phyloP scores from a whole-genome alignment of 768 basidiomycete species.

The Auriculariales sp. region DNA sequence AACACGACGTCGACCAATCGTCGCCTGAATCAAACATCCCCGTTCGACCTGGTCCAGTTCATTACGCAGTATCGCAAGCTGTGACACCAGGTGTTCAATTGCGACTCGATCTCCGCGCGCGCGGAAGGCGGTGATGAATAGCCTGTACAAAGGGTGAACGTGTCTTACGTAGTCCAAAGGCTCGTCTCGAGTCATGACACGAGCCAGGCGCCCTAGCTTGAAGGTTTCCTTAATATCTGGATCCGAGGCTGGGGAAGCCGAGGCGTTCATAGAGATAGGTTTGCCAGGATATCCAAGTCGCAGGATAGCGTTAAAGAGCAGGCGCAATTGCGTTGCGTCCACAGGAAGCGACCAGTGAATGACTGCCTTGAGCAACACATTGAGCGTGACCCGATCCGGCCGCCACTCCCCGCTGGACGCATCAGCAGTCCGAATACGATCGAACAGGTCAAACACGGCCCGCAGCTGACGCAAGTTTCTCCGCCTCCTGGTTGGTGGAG shows the following conservation, averaged over 20 bases:
- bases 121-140: constrained; percentile 56
- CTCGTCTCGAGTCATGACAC: constrained; percentile 9
- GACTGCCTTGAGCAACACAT: constrained; percentile 49
- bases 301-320: constrained; percentile 51
- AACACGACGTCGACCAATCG: no score
- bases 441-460: constrained; percentile 23
- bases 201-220: neutral
- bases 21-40: no score
- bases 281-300: constrained; percentile 40
- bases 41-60: no score
- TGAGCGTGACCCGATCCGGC: constrained; percentile 56
- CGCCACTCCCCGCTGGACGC: constrained; percentile 29
- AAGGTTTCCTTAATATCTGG: no score
- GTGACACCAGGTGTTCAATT: constrained; percentile 9
- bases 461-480: constrained; percentile 33
- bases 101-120: constrained; percentile 36
- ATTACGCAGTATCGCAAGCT: no score
- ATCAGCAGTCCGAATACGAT: constrained; percentile 26
- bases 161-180: constrained; percentile 42
- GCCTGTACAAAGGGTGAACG: constrained; percentile 53
- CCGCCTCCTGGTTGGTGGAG: no score
- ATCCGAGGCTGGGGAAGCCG: neutral
- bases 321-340: constrained; percentile 27
- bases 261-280: neutral
- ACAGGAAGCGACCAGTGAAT: constrained; percentile 35